Evolutionary conservation across 2,329 filamentous ascomycete species (phyloP).

Genomic region (Sclerotinia borealis): DNA sequence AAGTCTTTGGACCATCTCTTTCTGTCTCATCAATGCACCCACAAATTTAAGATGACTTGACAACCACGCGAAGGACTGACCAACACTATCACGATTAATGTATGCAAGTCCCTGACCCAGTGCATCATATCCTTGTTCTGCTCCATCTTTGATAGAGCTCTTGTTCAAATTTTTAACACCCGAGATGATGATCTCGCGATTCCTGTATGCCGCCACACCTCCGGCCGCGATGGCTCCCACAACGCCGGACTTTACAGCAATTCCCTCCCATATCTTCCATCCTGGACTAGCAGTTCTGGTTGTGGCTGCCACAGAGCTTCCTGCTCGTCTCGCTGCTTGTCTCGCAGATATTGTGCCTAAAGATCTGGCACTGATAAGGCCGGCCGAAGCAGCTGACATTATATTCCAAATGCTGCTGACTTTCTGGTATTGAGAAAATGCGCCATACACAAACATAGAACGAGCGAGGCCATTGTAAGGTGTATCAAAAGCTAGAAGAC

Average conservation of each 20-base stretch:
- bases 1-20: constrained; percentile 64
- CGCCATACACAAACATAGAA: constrained; percentile 55
- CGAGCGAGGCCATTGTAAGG: constrained; percentile 65
- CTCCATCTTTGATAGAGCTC: constrained; percentile 35
- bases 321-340: constrained; percentile 22
- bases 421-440: constrained; percentile 54
- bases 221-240: constrained; percentile 76
- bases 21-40: constrained; percentile 67
- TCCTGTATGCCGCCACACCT: constrained; percentile 73
- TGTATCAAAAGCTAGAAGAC: constrained; percentile 77
- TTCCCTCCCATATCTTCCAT: constrained; percentile 52
- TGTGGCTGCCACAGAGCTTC: constrained; percentile 13
- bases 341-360: constrained; percentile 27
- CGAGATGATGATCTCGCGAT: constrained; percentile 60
- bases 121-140: constrained; percentile 30
- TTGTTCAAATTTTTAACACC: constrained; percentile 39
- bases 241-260: constrained; percentile 75
- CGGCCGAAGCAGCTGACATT: constrained; percentile 48
- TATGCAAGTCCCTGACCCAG: constrained; percentile 48
- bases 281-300: constrained; percentile 23
- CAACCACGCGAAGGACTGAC: constrained; percentile 69
- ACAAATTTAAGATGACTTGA: constrained; percentile 82
- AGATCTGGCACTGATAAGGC: constrained; percentile 35
- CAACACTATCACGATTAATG: constrained; percentile 52
- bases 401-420: constrained; percentile 51